Conservation (phyloP, 768 basidiomycete species). For the Psilocybe cubensis region DNA sequence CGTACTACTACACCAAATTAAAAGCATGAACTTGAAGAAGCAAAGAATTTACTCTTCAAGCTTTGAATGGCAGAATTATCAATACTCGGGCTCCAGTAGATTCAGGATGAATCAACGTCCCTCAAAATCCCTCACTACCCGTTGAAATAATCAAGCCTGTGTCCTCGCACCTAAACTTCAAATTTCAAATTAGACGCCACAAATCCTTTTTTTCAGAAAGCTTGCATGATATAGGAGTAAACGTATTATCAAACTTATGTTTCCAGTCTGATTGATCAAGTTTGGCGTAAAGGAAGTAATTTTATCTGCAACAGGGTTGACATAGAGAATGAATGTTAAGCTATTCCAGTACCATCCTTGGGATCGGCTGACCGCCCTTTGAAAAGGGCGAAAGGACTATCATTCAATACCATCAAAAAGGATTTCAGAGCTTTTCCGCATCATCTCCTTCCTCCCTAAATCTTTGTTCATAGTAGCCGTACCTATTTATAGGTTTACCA, state of each 20-base stretch:
- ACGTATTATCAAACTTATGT: neutral
- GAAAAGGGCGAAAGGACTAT: neutral
- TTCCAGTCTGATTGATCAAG: neutral
- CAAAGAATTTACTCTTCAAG: too few species aligned
- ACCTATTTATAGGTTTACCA: neutral
- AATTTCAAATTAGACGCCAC: neutral
- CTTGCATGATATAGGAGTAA: too few species aligned
- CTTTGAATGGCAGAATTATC: too few species aligned
- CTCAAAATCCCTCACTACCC: too few species aligned
- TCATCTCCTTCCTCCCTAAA: neutral
- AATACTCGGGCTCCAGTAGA: too few species aligned
- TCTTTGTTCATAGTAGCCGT: neutral
- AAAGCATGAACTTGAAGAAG: too few species aligned
- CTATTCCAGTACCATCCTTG: neutral
- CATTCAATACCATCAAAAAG: neutral
- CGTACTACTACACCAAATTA: too few species aligned
- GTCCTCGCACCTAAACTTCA: neutral
- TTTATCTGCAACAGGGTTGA: too few species aligned
- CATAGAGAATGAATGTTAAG: neutral
- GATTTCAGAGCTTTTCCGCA: neutral
- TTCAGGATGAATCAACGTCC: too few species aligned
- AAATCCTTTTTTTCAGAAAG: neutral
- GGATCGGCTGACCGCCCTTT: neutral
- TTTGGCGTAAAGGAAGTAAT: neutral
- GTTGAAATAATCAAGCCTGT: too few species aligned